Percentiles rank a stretch among this genome's conserved stretches.
Evolutionary conservation across 2,329 filamentous ascomycete genomes (phyloP).

Genomic region (Ceratocystis smalleyi): DNA sequence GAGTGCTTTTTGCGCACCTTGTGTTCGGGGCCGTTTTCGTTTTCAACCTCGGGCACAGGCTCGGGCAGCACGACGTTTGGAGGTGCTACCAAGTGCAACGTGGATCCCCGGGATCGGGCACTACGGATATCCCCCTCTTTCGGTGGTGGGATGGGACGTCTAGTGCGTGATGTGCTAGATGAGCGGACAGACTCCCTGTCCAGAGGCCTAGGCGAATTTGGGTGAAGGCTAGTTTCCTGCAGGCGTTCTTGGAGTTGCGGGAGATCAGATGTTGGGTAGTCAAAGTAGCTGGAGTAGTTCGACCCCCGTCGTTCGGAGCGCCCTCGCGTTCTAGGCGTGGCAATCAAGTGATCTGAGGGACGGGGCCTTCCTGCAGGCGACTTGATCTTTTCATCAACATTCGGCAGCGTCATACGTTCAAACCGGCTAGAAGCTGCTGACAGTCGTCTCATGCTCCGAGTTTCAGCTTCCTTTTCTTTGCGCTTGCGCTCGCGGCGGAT

Average conservation of each 20-base stretch:
- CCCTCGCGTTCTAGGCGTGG: conserved; percentile 53
- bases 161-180: conserved; percentile 59
- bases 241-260: conserved; percentile 53
- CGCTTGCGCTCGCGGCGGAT: conserved; percentile 64
- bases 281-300: conserved; percentile 46
- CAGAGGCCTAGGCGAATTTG: conserved; percentile 48
- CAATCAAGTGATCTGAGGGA: conserved; percentile 27
- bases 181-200: conserved; percentile 68
- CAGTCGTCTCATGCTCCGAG: conserved; percentile 61
- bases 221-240: conserved; percentile 25
- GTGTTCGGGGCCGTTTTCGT: conserved; percentile 22
- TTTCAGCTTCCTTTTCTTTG: conserved; percentile 68
- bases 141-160: conserved; percentile 63
- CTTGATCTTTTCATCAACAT: conserved; percentile 58
- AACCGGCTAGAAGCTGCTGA: conserved; percentile 82
- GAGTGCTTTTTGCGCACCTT: conserved; percentile 42
- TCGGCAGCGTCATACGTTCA: conserved; percentile 61
- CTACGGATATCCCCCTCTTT: conserved; percentile 60
- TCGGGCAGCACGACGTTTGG: conserved; percentile 33
- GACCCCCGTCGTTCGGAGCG: conserved; percentile 61
- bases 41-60: conserved; percentile 18
- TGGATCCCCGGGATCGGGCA: conserved; percentile 64
- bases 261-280: conserved; percentile 55
- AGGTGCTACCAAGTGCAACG: conserved; percentile 67
- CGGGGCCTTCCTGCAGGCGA: conserved; percentile 21